Conservation (phyloP, 1,139 yeast genomes). For the Protomyces lactucae-debilis region DNA sequence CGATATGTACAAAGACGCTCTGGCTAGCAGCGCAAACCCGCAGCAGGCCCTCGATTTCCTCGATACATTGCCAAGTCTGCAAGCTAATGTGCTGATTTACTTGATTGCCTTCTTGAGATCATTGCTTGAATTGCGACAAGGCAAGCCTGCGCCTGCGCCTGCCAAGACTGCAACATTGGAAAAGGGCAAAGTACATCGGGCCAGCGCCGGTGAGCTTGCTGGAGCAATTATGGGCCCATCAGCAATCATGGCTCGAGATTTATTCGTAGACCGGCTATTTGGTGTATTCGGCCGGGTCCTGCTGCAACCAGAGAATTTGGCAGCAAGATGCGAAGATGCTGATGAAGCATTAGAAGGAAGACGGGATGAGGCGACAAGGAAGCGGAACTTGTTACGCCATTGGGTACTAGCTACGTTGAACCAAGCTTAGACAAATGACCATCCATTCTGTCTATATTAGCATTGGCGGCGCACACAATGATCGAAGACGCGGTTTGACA, state of each 20-base stretch:
- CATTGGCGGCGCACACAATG: background rate
- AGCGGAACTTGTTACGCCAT: background rate
- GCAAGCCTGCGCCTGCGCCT: constrained; percentile 8
- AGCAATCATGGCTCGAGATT: background rate
- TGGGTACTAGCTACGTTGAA: background rate
- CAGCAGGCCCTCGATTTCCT: constrained; percentile 5
- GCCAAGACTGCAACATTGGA: too few relatives aligned
- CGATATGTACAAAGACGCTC: constrained; percentile 1
- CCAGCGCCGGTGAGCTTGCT: background rate
- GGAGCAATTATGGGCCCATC: background rate
- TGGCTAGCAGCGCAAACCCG: constrained; percentile 2
- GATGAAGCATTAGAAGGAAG: background rate
- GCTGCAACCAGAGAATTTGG: background rate
- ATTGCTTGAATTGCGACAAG: background rate
- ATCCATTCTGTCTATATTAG: background rate
- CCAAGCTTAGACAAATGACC: background rate
- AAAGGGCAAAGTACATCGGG: background rate
- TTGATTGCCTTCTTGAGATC: constrained; percentile 12
- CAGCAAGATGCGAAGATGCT: background rate
- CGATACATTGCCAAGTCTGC: constrained; percentile 10
- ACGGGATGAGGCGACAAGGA: background rate
- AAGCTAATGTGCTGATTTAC: constrained; percentile 25
- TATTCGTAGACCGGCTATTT: background rate
- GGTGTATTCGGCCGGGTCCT: background rate
- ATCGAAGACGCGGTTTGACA: background rate